Percentiles rank a stretch among this genome's conserved stretches.
phyloP scores from a whole-genome alignment of 2,329 filamentous ascomycete species.

The Phaeoacremonium minimum region DNA sequence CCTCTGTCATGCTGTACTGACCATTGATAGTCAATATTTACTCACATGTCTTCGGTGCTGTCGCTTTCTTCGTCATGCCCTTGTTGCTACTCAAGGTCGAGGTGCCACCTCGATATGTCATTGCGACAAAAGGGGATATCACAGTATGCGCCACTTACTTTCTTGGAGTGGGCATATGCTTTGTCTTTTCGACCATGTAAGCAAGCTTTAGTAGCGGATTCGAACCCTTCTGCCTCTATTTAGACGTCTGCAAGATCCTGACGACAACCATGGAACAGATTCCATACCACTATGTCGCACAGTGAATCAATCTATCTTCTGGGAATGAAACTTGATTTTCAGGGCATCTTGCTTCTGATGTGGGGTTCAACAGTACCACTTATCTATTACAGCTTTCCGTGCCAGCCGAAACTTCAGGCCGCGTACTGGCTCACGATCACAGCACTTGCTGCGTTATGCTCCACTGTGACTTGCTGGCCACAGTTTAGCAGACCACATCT shows the following conservation, averaged over 20 bases:
- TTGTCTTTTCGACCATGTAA: constrained; percentile 40
- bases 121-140: constrained; percentile 29
- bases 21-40: constrained; percentile 44
- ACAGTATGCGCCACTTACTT: constrained; percentile 38
- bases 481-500: constrained; percentile 30
- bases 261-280: too few relatives aligned
- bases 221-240: too few relatives aligned
- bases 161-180: constrained; percentile 37
- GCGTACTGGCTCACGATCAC: constrained; percentile 31
- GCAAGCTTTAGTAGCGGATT: too few relatives aligned
- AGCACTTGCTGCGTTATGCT: constrained; percentile 28
- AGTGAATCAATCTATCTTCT: constrained; percentile 40
- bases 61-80: constrained; percentile 31
- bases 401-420: constrained; percentile 22
- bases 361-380: constrained; percentile 57
- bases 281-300: constrained; percentile 54
- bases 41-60: constrained; percentile 36
- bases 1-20: too few relatives aligned
- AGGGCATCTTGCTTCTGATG: constrained; percentile 57
- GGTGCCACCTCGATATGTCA: constrained; percentile 27
- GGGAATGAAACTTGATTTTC: constrained; percentile 57
- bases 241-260: too few relatives aligned
- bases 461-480: constrained; percentile 28
- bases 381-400: constrained; percentile 50
- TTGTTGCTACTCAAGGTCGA: constrained; percentile 28